These are phyloP conservation scores for Ceratobasidium sp. DNA, from an alignment of 1,284 basidiomycete species.

Conservation along the genomic window DNA sequence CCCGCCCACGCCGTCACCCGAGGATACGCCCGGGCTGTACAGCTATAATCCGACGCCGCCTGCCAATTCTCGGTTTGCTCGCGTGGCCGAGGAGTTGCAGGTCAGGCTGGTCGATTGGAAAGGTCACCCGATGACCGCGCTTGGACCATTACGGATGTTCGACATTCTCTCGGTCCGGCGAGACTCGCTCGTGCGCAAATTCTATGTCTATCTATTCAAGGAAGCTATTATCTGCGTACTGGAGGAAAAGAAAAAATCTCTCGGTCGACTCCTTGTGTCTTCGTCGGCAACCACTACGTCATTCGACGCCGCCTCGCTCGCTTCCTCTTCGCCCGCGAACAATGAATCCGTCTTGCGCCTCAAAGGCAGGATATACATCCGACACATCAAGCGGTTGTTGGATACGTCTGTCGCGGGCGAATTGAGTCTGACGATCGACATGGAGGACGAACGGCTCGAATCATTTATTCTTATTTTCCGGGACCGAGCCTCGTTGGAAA, in stretches of 20 bases:
- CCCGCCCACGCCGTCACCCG: constrained; percentile 12
- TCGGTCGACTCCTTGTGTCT: constrained; percentile 73
- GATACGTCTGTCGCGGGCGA: constrained; percentile 83
- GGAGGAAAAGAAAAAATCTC: constrained; percentile 89
- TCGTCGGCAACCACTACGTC: constrained; percentile 59
- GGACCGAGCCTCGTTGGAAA: constrained; percentile 87
- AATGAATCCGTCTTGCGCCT: constrained; percentile 87
- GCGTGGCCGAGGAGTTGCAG: constrained; percentile 88
- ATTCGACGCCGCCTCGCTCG: constrained; percentile 59
- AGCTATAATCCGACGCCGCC: constrained; percentile 47
- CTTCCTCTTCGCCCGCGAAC: constrained; percentile 62
- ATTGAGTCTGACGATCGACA: constrained; percentile 91
- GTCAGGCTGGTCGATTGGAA: constrained; percentile 95
- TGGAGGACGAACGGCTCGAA: constrained; percentile 94
- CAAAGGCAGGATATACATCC: constrained; percentile 94
- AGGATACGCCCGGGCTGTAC: constrained; percentile 45
- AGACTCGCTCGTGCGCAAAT: constrained; percentile 88
- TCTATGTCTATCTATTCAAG: constrained; percentile 95
- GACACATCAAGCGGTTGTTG: constrained; percentile 90
- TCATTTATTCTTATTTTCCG: constrained; percentile 96
- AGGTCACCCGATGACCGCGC: constrained; percentile 82
- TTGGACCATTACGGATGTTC: constrained; percentile 91
- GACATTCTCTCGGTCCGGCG: constrained; percentile 91
- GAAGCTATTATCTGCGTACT: constrained; percentile 97
- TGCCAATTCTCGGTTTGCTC: constrained; percentile 67